These are phyloP conservation scores for Elongisporangium undulatum DNA, from an alignment of 352 stramenopile species.

Conservation along the genomic window DNA sequence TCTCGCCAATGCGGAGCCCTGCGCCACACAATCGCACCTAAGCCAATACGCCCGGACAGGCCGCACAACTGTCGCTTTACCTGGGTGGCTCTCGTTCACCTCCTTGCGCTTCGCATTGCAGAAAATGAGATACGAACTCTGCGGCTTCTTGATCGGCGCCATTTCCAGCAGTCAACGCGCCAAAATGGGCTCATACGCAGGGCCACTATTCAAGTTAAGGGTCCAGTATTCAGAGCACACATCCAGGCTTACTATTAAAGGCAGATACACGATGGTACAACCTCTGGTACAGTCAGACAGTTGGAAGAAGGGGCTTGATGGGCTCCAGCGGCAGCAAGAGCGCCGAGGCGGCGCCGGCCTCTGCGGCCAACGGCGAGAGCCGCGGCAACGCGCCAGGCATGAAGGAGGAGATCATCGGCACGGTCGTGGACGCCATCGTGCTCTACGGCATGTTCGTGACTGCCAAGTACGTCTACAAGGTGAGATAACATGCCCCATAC, in stretches of 20 bases:
- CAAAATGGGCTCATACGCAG: background rate
- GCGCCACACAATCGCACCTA: background rate
- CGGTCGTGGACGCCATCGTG: conserved; percentile 73
- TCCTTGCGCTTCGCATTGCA: conserved; percentile 72
- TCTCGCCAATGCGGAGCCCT: conserved; percentile 56
- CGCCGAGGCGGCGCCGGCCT: conserved; percentile 9
- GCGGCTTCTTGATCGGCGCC: conserved; percentile 74
- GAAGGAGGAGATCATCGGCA: conserved; percentile 63
- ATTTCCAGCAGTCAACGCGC: conserved; percentile 14
- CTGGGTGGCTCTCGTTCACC: conserved; percentile 57
- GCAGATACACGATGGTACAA: background rate
- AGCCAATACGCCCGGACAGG: background rate
- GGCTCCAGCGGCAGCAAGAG: conserved; percentile 57
- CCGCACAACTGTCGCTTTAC: conserved; percentile 15
- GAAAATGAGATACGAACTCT: conserved; percentile 85
- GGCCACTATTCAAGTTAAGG: background rate
- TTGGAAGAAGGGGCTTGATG: conserved; percentile 21
- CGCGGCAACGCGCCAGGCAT: conserved; percentile 16
- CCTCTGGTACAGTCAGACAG: background rate
- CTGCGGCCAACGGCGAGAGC: conserved; percentile 1
- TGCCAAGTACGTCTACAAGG: conserved; percentile 84
- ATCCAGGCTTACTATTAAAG: conserved; percentile 4
- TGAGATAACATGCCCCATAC: conserved; percentile 2
- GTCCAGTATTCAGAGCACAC: background rate
- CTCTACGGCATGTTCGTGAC: conserved; percentile 82